Percentiles rank a stretch among this genome's conserved stretches.
phyloP scores from a whole-genome alignment of 2,329 filamentous ascomycete species.

The Ilyonectria mors-panacis region DNA sequence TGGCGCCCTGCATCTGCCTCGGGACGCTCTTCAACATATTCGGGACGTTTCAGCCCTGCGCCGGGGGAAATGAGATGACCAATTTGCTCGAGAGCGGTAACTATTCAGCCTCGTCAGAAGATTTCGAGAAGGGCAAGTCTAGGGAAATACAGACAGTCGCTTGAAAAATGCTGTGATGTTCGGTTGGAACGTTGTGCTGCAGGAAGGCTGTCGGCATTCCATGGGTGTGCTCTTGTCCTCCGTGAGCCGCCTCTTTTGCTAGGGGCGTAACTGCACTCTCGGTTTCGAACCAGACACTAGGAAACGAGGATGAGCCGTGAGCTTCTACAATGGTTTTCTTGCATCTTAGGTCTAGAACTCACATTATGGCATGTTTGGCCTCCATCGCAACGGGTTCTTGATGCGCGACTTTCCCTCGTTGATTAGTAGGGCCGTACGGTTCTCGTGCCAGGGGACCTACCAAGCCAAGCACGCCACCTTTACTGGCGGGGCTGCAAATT shows the following conservation, averaged over 20 bases:
- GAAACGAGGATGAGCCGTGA: not conserved
- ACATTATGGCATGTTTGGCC: constrained; percentile 1
- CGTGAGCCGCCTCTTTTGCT: not conserved
- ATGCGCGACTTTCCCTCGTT: not conserved
- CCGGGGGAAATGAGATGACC: not conserved
- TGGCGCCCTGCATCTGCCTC: not conserved
- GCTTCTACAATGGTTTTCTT: not conserved
- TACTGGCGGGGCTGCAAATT: not conserved
- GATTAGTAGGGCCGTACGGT: not conserved
- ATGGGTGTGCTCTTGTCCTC: not conserved
- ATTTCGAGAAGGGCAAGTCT: not conserved
- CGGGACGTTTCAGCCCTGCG: not conserved
- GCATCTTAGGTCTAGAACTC: not conserved
- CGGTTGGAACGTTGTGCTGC: not conserved
- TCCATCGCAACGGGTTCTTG: not conserved
- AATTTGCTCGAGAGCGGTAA: not conserved
- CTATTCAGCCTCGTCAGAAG: not conserved
- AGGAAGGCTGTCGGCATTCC: not conserved
- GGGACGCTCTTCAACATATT: not conserved
- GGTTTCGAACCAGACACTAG: not conserved
- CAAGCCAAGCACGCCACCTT: not conserved
- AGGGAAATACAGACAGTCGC: not conserved
- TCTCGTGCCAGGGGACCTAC: not conserved
- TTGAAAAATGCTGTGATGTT: not conserved
- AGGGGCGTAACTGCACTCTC: not conserved